A percentile compares a stretch with the other conserved stretches of the same genome.
These are phyloP conservation scores for Globisporangium parvum DNA, from an alignment of 352 stramenopile genomes.

Conservation along the genomic window DNA sequence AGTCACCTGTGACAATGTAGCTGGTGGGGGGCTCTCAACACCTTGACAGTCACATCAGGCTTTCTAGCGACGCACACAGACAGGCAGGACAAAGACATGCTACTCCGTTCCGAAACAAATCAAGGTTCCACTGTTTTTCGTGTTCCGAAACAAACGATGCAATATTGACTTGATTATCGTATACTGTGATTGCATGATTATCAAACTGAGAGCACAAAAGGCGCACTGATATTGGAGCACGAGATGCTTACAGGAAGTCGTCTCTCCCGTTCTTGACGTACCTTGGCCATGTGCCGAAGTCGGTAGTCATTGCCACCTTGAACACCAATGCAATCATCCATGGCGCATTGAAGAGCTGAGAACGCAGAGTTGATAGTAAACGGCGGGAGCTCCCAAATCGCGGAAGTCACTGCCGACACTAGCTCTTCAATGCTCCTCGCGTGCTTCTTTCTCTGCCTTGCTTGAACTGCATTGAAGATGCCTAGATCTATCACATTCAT, in stretches of 20 bases:
- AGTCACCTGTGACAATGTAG: too few species aligned
- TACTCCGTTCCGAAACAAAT: slow-evolving; percentile 1
- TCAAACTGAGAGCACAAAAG: background rate
- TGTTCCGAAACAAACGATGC: background rate
- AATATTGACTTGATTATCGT: background rate
- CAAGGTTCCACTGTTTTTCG: background rate
- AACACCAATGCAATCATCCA: background rate
- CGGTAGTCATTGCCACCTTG: background rate
- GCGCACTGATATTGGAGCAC: background rate
- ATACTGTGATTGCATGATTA: background rate
- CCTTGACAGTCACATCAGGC: too few species aligned
- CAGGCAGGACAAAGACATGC: too few species aligned
- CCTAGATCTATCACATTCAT: background rate
- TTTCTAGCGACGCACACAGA: too few species aligned
- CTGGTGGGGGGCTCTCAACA: too few species aligned
- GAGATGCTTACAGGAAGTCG: background rate
- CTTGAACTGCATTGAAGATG: background rate
- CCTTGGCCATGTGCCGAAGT: background rate
- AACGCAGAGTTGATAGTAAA: background rate
- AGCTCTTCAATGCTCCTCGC: background rate
- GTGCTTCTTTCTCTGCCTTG: background rate
- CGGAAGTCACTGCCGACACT: background rate
- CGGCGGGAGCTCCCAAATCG: background rate
- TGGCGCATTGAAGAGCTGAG: background rate
- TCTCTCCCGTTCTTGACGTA: background rate